These are phyloP conservation scores for Elsinoe fawcettii DNA, from an alignment of 2,329 filamentous ascomycete genomes.

Conservation along the genomic window DNA sequence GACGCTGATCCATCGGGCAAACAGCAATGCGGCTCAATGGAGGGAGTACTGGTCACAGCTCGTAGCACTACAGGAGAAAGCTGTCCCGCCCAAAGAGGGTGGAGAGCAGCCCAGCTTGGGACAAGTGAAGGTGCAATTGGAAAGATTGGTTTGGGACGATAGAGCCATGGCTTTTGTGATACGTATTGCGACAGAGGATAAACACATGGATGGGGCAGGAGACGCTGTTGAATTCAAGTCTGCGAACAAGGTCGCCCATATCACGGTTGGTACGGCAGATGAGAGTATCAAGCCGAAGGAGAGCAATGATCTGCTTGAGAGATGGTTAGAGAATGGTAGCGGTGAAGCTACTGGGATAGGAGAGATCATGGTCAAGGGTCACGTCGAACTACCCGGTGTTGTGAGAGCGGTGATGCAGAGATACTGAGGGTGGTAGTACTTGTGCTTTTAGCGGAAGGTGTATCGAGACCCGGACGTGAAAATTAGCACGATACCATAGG, in stretches of 20 bases:
- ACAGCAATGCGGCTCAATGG: conserved; percentile 44
- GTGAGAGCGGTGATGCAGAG: conserved; percentile 44
- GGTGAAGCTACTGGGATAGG: conserved; percentile 45
- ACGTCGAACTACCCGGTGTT: conserved; percentile 48
- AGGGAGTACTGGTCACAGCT: conserved; percentile 72
- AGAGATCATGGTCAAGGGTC: conserved; percentile 47
- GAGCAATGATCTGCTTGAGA: conserved; percentile 74
- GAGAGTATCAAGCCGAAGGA: conserved; percentile 78
- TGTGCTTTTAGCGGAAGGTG: too few species aligned
- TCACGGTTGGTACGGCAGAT: conserved; percentile 79
- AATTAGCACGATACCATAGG: neutral
- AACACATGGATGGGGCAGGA: conserved; percentile 42
- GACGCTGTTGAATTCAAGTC: conserved; percentile 52
- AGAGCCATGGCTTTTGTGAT: conserved; percentile 89
- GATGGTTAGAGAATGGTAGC: conserved; percentile 61
- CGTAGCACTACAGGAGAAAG: conserved; percentile 45
- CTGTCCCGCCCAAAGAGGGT: conserved; percentile 22
- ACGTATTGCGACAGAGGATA: conserved; percentile 45
- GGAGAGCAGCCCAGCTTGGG: conserved; percentile 50
- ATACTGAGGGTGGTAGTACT: conserved; percentile 1
- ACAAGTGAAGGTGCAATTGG: conserved; percentile 54
- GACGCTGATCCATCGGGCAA: conserved; percentile 76
- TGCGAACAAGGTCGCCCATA: conserved; percentile 71
- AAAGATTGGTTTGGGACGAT: conserved; percentile 70
- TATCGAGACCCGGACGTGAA: neutral